These are phyloP conservation scores for Hymenoscyphus occultus DNA, from an alignment of 2,329 filamentous ascomycete species.

Conservation along the genomic window DNA sequence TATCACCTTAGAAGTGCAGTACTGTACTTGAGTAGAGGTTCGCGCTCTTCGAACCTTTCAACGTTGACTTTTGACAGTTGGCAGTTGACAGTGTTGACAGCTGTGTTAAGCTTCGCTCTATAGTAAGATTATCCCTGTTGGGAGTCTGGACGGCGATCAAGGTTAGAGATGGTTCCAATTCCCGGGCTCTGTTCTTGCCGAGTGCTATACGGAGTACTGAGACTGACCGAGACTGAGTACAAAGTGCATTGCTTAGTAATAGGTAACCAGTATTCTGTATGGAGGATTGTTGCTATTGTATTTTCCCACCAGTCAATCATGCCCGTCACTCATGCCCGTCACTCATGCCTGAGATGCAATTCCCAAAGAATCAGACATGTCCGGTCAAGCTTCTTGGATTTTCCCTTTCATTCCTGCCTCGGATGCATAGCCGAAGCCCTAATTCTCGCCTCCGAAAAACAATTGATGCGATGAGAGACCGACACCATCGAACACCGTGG, in stretches of 20 bases:
- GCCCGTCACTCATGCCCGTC: no score
- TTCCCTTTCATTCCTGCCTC: background rate
- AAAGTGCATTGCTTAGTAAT: background rate
- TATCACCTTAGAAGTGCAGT: no score
- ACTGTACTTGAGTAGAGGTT: background rate
- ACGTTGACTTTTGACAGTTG: background rate
- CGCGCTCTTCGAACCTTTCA: background rate
- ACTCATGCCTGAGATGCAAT: no score
- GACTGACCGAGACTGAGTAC: background rate
- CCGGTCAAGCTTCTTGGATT: no score
- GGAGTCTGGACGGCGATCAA: no score
- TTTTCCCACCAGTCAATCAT: background rate
- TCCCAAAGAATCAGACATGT: no score
- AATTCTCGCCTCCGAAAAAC: background rate
- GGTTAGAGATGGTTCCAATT: no score
- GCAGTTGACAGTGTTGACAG: background rate
- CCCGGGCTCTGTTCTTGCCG: background rate
- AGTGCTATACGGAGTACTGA: background rate
- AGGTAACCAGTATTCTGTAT: background rate
- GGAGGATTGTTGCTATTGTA: background rate
- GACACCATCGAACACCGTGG: no score
- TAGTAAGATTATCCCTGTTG: no score
- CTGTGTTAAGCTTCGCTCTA: background rate
- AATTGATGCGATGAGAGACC: background rate
- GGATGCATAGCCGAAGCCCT: background rate